Evolutionary conservation across 108 stramenopile species (phyloP), one percentile per base, ranked within the genome.

Genomic region (Nitzschia sp.): DNA sequence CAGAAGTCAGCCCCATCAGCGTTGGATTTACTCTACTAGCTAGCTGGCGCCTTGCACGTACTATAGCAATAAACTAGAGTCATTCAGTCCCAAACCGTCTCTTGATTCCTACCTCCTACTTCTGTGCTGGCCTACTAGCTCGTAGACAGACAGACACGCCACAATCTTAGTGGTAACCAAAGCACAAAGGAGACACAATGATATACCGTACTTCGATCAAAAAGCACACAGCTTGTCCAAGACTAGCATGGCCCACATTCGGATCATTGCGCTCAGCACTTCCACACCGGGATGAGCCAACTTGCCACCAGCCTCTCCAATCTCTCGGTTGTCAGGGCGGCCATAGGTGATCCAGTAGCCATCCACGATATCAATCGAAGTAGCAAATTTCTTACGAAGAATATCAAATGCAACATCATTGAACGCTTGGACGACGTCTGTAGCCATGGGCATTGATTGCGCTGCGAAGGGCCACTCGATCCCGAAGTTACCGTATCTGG

Each of bases 231-330:
- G 0, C 19, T 19, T 48, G 38, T 71, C 57, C 2, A 85, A 31
- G 46, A 92, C 75, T 34, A 86, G 17, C 78, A 78, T 87, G 24
- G 68, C 18, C 85, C 85, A 88, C 23, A 61, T 85, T 55, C 87
- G 65, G 34, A 74, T 74, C 75, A 92, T 85, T 2, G 80, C 82
- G 49, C 76, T 70, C 47, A 85, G 47, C 34, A 92, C 84, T 68
- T 92, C 90, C 38, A 75, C 47, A 9, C 90, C 90, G 45, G 90
- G 90, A 76, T 92, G 90, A 1, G 88, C 86, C 54, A 92, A 54
- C 69, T 92, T 88, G 31, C 81, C 81, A 6, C 87, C 90, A 59
- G 88, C 76, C 6, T 69, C 65, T 45, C 85, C 84, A 32, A 78
- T 73, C 61, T 92, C 84, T 27, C 85, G 76, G 65, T 92, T 88